Base-by-base conservation (phyloP, 768 basidiomycete species). In the Termitomyces heimii region DNA sequence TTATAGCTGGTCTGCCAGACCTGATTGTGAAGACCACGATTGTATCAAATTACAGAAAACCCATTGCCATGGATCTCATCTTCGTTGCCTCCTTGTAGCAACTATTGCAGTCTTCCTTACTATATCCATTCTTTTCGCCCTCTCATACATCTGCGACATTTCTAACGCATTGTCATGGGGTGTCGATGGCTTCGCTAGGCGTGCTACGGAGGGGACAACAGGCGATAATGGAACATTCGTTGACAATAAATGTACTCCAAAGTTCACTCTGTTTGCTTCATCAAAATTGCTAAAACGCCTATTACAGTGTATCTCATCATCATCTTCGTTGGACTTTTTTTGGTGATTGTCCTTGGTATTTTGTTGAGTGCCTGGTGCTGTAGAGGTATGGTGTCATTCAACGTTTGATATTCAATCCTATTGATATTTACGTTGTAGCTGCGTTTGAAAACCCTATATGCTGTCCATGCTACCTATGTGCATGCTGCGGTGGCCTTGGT, bases 401-500 rank as follows among this genome's bases (percentile, higher is more conserved):
- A 50, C 29, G 31, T 32, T 26, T 18, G 39, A 31, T 50, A 26
- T 29, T 8, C 22, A 37, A n/a, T 24, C 43, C 31, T 55, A n/a
- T 34, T 24, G 31, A 10, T 10, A 13, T 31, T 55, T 5, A 37
- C n/a, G 12, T 22, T 24, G 18, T 18, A 82, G 82, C 79, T 16
- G 66, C 79, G 0, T 86, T 85, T 63, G 63, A 81, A 58, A 88
- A 88, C 56, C 85, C 85, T 2, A 70, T 79, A 0, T 87, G 84
- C 62, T 86, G 84, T 62, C 86, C 86, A 0, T 87, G 86, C 63
- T 88, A 88, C 66, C 73, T 86, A 8, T 88, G 86, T 60, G 86
- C 86, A 4, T 87, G 84, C 66, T 87, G 85, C 56, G 85, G 86
- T 55, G 86, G 86, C 39, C 74, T 87, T 18, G 82, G 84, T 84